Percentiles rank a stretch among this genome's conserved stretches.
Evolutionary conservation across 345 rosid genomes (phyloP).

Genomic region (Euclidium syriacum): DNA sequence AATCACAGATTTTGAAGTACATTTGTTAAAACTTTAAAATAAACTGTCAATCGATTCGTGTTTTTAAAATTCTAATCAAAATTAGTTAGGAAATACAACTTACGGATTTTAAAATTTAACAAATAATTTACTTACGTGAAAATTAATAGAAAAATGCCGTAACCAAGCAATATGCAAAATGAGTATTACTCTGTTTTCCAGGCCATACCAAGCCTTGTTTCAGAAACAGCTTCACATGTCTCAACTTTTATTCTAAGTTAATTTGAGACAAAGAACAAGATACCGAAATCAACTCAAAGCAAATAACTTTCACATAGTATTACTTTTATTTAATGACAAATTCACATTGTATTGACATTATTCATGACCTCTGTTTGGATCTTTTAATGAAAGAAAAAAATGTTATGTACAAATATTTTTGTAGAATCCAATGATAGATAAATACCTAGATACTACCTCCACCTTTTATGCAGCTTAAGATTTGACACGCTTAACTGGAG

Average conservation of each 20-base stretch:
- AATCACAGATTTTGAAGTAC: no score
- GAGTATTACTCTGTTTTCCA: no score
- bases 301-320: neutral
- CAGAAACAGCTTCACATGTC: neutral
- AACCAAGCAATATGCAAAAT: no score
- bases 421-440: neutral
- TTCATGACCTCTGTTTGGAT: neutral
- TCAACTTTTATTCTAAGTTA: neutral
- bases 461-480: slow-evolving; percentile 32
- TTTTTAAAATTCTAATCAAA: no score
- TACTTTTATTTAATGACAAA: neutral
- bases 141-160: no score
- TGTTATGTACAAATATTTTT: neutral
- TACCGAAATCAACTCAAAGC: neutral
- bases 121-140: no score
- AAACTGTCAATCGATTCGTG: no score
- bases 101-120: no score
- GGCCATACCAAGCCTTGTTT: no score
- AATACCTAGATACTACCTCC: neutral
- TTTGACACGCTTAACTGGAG: slow-evolving; percentile 67
- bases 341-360: neutral
- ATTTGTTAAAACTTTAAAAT: no score
- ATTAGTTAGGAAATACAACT: no score
- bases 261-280: neutral
- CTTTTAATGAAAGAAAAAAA: neutral